Evolutionary conservation across 75 land plant genomes (phyloP).

Genomic region (Sequoia sempervirens): DNA sequence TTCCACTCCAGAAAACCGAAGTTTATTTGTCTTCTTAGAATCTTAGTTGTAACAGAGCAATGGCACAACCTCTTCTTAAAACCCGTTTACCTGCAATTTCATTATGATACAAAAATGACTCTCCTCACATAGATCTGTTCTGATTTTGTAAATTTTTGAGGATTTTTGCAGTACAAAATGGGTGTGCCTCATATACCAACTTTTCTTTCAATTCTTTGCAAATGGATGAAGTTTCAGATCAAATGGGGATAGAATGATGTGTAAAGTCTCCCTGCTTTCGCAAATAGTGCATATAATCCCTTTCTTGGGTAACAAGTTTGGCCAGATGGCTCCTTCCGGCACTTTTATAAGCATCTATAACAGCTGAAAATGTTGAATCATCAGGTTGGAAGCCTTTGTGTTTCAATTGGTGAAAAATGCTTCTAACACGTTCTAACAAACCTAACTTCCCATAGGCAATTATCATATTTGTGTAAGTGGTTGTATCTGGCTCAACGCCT

Average conservation of each 20-base stretch:
- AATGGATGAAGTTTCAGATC: background rate
- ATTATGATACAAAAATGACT: background rate
- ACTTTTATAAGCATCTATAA: slow-evolving; percentile 55
- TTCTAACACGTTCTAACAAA: slow-evolving; percentile 49
- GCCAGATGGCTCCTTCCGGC: slow-evolving; percentile 70
- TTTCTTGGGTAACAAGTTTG: slow-evolving; percentile 62
- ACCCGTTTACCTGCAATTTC: background rate
- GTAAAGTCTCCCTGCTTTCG: background rate
- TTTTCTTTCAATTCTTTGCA: no score
- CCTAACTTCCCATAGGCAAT: slow-evolving; percentile 53
- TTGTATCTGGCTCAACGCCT: slow-evolving; percentile 45
- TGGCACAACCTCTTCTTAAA: background rate
- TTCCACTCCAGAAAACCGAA: background rate
- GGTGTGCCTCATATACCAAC: no score
- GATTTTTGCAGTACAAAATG: no score
- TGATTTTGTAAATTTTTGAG: background rate
- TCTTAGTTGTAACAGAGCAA: background rate
- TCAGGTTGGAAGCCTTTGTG: slow-evolving; percentile 42
- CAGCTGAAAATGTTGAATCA: slow-evolving; percentile 52
- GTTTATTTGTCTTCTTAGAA: background rate
- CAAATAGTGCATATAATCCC: slow-evolving; percentile 34
- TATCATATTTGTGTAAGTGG: slow-evolving; percentile 69
- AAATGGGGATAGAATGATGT: background rate
- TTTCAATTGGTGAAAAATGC: slow-evolving; percentile 58
- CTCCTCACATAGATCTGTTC: background rate